phyloP scores from a whole-genome alignment of 192 early-diverging fungal species.

The Backusella mclennaniae region DNA sequence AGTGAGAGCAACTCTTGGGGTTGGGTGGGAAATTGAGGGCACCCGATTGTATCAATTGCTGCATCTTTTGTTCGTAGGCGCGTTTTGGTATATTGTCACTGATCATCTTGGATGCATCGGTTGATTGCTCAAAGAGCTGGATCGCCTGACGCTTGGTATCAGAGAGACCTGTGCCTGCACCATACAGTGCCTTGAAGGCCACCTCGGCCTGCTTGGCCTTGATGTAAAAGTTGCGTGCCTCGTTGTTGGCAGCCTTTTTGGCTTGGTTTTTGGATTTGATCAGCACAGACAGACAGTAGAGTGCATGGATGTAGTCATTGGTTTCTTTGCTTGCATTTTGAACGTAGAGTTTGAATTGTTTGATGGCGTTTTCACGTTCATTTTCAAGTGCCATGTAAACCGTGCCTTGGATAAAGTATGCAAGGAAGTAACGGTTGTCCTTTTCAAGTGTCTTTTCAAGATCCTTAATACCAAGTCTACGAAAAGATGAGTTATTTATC shows the following conservation, averaged over 20 bases:
- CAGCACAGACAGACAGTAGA: constrained; percentile 45
- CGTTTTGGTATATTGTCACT: background rate
- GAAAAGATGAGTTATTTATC: background rate
- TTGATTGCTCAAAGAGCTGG: constrained; percentile 34
- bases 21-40: constrained; percentile 42
- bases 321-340: constrained; percentile 51
- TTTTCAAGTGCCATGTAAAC: constrained; percentile 39
- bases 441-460: constrained; percentile 21
- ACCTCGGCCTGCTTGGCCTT: constrained; percentile 51
- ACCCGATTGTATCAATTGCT: constrained; percentile 35
- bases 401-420: constrained; percentile 36
- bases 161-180: constrained; percentile 43
- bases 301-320: constrained; percentile 47
- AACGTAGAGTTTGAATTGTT: constrained; percentile 49
- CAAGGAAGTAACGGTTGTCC: constrained; percentile 27
- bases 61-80: constrained; percentile 31
- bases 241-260: constrained; percentile 33
- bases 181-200: constrained; percentile 53
- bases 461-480: constrained; percentile 32
- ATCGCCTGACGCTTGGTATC: constrained; percentile 51
- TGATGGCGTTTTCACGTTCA: constrained; percentile 43
- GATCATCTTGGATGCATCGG: constrained; percentile 28
- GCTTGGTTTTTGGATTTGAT: constrained; percentile 32
- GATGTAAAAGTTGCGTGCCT: constrained; percentile 46
- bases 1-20: constrained; percentile 46